Base-by-base conservation (phyloP, 2,329 filamentous ascomycete species). In the Aspergillus sp. region DNA sequence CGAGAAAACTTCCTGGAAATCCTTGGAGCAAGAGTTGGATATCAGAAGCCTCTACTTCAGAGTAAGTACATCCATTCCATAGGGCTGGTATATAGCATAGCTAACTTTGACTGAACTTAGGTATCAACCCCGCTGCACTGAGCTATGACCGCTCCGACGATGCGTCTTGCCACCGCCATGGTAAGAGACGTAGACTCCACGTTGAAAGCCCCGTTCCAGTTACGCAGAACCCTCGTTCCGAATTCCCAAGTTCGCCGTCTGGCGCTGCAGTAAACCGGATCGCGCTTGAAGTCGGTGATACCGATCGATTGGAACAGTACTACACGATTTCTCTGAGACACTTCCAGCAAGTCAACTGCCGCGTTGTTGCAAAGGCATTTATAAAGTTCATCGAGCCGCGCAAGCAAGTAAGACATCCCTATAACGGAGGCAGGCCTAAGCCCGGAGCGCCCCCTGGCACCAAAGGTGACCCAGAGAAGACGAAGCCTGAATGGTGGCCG, bases 391-490 rank as follows among this genome's bases (percentile, higher is more conserved):
- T 81, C 25, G 78, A 81, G 51, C 80, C 79, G 3, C 74, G 76
- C 36, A 82, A 82, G 67, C 80, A 82, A 67, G 78, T 78, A 2
- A 78, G 76, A 51, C 77, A 79, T 64, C 80, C 80, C 2, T 82
- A 82, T 65, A 82, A 82, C 65, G 80, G 80, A 10, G 75, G 77
- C n/a, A 72, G 72, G 61, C 68, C 73, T 10, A 67, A 68, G 45
- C 65, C 65, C 51, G 72, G 71, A 48, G 73, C 74, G 25, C 70
- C 74, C 1, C 73, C 74, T 1, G 76, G 74, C 39, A 70, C 77
- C 32, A 74, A 71, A 5, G 72, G 74, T 1, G 78, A 82, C 60
- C 74, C 77, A 4, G 76, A 80, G 58, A 74, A 73, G 61, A 82
- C 79, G 12, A 80, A 78, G 64, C 80, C 80, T 8, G 72, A 74